phyloP scores from a whole-genome alignment of 2,329 filamentous ascomycete species.

The Colletotrichum sp. region DNA sequence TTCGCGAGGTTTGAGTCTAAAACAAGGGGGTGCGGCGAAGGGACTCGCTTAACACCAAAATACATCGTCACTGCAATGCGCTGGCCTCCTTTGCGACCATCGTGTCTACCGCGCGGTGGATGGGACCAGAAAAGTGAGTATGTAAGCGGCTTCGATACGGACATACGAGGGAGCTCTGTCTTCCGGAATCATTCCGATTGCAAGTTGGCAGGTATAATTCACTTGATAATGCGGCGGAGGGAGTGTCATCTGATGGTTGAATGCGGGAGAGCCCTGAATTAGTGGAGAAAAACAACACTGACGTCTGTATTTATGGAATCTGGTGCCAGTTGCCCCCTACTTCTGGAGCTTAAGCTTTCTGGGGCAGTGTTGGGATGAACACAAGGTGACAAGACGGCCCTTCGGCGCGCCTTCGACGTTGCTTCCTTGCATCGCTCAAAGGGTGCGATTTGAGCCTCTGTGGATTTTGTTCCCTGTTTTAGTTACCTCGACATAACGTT shows the following conservation, averaged over 20 bases:
- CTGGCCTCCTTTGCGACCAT: background rate
- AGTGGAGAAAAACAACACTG: background rate
- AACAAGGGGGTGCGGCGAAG: background rate
- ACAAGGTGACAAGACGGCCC: background rate
- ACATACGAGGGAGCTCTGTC: background rate
- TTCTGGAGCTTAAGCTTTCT: background rate
- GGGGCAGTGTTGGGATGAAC: slow-evolving; percentile 5
- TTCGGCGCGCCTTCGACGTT: background rate
- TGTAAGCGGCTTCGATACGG: background rate
- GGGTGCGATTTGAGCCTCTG: background rate
- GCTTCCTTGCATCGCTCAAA: background rate
- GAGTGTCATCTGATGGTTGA: background rate
- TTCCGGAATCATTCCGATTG: background rate
- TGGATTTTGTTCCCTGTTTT: slow-evolving; percentile 4
- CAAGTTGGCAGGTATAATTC: background rate
- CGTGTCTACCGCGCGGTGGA: background rate
- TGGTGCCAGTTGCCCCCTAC: background rate
- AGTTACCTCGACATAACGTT: background rate
- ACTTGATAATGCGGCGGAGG: background rate
- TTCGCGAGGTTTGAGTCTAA: background rate
- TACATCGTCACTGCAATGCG: background rate
- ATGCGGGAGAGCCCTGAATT: background rate
- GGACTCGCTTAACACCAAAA: background rate
- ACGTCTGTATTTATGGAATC: background rate
- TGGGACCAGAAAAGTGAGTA: background rate